phyloP scores from a whole-genome alignment of 2,329 filamentous ascomycete species.

The Calonectria naviculata region DNA sequence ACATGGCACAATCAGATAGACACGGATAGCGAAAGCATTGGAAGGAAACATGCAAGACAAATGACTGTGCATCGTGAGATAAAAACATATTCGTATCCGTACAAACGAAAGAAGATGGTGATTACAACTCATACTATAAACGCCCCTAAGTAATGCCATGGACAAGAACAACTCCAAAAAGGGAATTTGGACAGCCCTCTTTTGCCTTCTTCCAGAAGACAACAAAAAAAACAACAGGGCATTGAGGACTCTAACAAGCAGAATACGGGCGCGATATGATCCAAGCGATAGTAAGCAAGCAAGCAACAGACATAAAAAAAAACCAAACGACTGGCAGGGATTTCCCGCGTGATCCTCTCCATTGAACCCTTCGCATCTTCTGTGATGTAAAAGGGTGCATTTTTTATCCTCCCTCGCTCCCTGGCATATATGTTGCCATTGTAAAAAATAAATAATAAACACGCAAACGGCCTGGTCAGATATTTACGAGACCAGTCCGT shows the following conservation, averaged over 20 bases:
- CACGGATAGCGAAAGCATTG: not conserved
- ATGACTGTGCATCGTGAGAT: not conserved
- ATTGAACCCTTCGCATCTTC: constrained; percentile 1
- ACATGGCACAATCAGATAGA: not conserved
- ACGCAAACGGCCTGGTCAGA: not conserved
- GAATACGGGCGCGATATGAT: constrained; percentile 20
- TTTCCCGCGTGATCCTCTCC: constrained; percentile 16
- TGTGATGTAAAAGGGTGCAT: not conserved
- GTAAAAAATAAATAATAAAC: constrained; percentile 6
- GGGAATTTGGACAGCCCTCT: constrained; percentile 25
- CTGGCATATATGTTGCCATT: not conserved
- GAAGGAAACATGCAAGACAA: not conserved
- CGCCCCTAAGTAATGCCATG: constrained; percentile 41
- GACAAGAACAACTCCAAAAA: constrained; percentile 35
- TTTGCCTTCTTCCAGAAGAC: constrained; percentile 27
- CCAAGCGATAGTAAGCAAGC: constrained; percentile 21
- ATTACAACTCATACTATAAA: constrained; percentile 45
- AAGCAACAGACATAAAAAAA: constrained; percentile 12
- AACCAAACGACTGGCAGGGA: constrained; percentile 20
- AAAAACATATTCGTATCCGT: not conserved
- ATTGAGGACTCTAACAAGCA: constrained; percentile 15
- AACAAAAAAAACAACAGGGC: constrained; percentile 13
- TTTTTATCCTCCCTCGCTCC: not conserved
- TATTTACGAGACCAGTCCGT: not conserved
- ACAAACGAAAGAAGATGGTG: constrained; percentile 31